A percentile compares a stretch with the other conserved stretches of the same genome.
Evolutionary conservation across 78 protist genomes (phyloP).

Genomic region (Isochrysis galbana): DNA sequence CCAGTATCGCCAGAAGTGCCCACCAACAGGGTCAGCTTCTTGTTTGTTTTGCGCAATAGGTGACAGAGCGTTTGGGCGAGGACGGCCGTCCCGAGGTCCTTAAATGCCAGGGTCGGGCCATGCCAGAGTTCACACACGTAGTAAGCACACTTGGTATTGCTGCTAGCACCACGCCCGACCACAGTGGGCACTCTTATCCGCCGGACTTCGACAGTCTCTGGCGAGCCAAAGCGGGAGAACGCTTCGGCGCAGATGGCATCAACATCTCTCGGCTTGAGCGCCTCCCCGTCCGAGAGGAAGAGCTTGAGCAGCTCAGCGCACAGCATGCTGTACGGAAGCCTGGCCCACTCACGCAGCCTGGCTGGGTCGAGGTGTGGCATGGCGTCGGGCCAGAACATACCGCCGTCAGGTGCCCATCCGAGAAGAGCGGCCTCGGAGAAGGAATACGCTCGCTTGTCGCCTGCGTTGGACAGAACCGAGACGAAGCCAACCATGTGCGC

Average conservation of each 20-base stretch:
- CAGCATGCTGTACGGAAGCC: neutral
- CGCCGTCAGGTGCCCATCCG: neutral
- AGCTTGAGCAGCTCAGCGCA: neutral
- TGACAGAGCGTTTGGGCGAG: neutral
- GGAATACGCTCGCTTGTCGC: neutral
- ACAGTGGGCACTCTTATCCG: too few relatives aligned
- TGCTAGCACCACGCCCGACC: neutral
- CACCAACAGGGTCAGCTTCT: neutral
- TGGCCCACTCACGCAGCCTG: neutral
- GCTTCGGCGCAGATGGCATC: neutral
- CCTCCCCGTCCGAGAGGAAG: neutral
- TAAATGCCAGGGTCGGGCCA: constrained; percentile 18
- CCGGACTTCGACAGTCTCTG: neutral
- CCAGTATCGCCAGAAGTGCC: constrained; percentile 28
- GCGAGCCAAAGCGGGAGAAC: neutral
- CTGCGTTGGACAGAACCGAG: neutral
- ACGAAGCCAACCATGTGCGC: too few relatives aligned
- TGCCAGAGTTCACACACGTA: neutral
- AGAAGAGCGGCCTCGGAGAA: neutral
- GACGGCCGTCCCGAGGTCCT: constrained; percentile 1
- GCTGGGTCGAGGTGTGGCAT: neutral
- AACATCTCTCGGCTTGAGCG: neutral
- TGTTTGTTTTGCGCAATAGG: neutral
- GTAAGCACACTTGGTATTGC: too few relatives aligned
- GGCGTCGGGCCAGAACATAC: neutral